A percentile compares a stretch with the other conserved stretches of the same genome.
Conservation (phyloP, 331 rosid species). For the Erythrophleum ivorense region DNA sequence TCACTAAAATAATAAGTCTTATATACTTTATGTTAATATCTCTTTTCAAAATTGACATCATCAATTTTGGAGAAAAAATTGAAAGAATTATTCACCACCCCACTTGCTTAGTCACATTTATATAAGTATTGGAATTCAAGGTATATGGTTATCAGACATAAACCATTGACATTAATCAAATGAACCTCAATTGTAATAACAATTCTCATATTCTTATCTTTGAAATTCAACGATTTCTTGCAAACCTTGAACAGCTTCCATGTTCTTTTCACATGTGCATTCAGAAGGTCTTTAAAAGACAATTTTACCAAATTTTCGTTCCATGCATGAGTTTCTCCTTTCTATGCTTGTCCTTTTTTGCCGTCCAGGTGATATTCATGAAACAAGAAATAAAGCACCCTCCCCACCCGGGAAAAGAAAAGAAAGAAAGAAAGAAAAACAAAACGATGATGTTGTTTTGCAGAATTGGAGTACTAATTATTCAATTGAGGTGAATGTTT, state of each 20-base stretch:
- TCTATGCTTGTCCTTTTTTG: background rate
- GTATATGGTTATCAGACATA: background rate
- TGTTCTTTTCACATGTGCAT: background rate
- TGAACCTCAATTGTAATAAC: background rate
- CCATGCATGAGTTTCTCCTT: background rate
- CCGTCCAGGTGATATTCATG: background rate
- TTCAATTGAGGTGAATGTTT: too few relatives aligned
- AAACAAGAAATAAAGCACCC: background rate
- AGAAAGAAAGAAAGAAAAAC: too few relatives aligned
- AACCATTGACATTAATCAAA: too few relatives aligned
- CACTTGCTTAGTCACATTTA: background rate
- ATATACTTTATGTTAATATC: too few relatives aligned
- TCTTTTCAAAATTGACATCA: too few relatives aligned
- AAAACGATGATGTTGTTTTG: too few relatives aligned
- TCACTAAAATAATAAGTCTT: too few relatives aligned
- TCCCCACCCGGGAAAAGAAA: too few relatives aligned
- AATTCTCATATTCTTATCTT: background rate
- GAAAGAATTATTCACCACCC: background rate
- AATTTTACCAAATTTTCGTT: too few relatives aligned
- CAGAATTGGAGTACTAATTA: too few relatives aligned
- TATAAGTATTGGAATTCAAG: background rate
- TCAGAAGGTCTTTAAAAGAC: too few relatives aligned
- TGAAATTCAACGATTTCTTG: background rate
- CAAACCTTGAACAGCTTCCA: background rate
- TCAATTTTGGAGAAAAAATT: background rate